A percentile compares a stretch with the other conserved stretches of the same genome.
These are phyloP conservation scores for Erythrophleum fordii DNA, from an alignment of 306 rosid species.

Conservation along the genomic window DNA sequence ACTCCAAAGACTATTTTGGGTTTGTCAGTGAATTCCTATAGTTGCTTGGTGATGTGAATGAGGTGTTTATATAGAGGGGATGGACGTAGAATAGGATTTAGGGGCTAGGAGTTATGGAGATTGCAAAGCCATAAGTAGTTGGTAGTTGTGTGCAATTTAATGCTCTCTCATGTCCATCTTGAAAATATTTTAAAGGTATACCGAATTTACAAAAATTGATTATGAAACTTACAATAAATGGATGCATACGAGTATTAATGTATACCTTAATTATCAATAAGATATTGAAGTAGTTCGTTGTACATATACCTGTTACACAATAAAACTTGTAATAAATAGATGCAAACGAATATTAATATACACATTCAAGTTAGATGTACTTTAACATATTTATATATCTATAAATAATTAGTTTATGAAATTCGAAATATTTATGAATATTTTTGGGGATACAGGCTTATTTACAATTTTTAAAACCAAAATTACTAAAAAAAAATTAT, in stretches of 20 bases:
- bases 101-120: neutral
- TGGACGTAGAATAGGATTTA: neutral
- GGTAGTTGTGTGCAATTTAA: slow-evolving; percentile 1
- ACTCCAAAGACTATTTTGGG: neutral
- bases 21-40: neutral
- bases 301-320: too few relatives aligned
- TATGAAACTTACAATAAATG: too few relatives aligned
- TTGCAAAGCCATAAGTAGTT: neutral
- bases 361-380: too few relatives aligned
- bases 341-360: too few relatives aligned
- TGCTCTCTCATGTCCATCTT: neutral
- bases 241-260: too few relatives aligned
- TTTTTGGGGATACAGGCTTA: too few relatives aligned
- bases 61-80: slow-evolving; percentile 2
- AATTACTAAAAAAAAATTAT: neutral
- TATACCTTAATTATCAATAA: too few relatives aligned
- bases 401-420: neutral
- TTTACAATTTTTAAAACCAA: neutral
- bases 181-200: neutral
- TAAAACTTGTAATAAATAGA: too few relatives aligned
- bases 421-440: neutral
- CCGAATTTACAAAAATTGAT: neutral
- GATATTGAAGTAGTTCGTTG: too few relatives aligned
- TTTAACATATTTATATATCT: too few relatives aligned
- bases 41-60: neutral